These are phyloP conservation scores for Tylopilus vinaceipallidus DNA, from an alignment of 768 basidiomycete species.

Conservation along the genomic window DNA sequence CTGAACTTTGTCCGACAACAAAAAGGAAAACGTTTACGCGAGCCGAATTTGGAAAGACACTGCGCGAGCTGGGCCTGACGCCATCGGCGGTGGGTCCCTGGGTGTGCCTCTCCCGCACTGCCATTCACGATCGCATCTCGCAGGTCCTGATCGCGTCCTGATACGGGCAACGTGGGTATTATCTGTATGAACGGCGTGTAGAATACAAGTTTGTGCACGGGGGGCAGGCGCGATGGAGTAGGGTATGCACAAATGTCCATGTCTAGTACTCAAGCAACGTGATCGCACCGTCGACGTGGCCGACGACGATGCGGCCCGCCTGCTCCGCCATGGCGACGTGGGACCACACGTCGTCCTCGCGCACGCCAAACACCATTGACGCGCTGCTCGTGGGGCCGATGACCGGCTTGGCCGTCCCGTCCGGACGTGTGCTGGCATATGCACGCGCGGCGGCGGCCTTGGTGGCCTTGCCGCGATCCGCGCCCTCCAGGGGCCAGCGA, in stretches of 20 bases:
- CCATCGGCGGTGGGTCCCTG: constrained; percentile 64
- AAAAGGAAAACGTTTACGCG: constrained; percentile 63
- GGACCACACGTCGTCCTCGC: constrained; percentile 50
- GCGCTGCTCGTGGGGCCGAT: not conserved
- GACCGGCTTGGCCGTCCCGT: no score
- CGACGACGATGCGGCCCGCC: constrained; percentile 36
- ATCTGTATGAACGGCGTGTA: not conserved
- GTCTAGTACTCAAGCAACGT: constrained; percentile 52
- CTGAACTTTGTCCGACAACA: no score
- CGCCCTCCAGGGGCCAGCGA: not conserved
- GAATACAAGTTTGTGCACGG: not conserved
- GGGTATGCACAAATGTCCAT: no score
- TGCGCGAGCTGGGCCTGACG: constrained; percentile 84
- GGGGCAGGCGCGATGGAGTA: no score
- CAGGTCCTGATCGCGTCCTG: no score
- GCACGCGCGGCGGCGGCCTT: no score
- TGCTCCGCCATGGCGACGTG: constrained; percentile 39
- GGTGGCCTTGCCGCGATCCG: no score
- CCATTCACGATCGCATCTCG: no score
- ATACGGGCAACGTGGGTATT: no score
- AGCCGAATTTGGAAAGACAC: constrained; percentile 73
- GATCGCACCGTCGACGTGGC: constrained; percentile 43
- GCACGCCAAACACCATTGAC: constrained; percentile 44
- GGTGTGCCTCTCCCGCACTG: no score
- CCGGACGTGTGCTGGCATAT: no score